phyloP scores from a whole-genome alignment of 345 rosid species.

The Brassica rapa region DNA sequence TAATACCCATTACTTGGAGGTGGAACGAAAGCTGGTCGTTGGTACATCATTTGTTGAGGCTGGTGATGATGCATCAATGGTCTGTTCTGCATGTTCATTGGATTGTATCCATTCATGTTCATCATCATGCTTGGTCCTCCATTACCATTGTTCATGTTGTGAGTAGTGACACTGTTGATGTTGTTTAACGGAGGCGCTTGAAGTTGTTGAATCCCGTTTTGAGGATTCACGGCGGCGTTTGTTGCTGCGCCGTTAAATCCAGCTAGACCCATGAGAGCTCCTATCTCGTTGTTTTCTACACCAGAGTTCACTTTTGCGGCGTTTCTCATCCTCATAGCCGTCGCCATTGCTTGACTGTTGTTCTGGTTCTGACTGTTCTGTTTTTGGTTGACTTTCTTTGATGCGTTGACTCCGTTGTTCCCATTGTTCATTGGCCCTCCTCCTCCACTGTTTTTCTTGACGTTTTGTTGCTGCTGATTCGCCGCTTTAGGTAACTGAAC shows the following conservation, averaged over 20 bases:
- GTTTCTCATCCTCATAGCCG: constrained; percentile 55
- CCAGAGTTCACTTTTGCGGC: constrained; percentile 39
- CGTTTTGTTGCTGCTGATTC: constrained; percentile 46
- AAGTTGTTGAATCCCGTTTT: constrained; percentile 37
- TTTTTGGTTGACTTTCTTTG: constrained; percentile 59
- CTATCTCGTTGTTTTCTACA: constrained; percentile 47
- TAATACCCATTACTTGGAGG: constrained; percentile 63
- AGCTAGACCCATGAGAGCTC: constrained; percentile 56
- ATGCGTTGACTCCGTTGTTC: constrained; percentile 47
- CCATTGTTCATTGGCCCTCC: constrained; percentile 32
- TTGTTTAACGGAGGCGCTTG: constrained; percentile 52
- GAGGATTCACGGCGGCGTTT: constrained; percentile 33
- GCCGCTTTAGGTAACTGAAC: constrained; percentile 39
- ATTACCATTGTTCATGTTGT: constrained; percentile 40
- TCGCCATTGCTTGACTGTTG: constrained; percentile 51
- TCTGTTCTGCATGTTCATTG: constrained; percentile 51
- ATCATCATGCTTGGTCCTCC: constrained; percentile 37
- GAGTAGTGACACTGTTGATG: constrained; percentile 50
- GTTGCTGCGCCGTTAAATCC: constrained; percentile 40
- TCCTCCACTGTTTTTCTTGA: constrained; percentile 49
- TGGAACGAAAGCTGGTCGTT: constrained; percentile 56
- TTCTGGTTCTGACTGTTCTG: constrained; percentile 52
- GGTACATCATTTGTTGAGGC: constrained; percentile 69
- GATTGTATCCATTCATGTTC: constrained; percentile 46
- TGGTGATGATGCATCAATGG: constrained; percentile 46